These are phyloP conservation scores for Petunia hybrid DNA, from an alignment of 305 asterid species.

Conservation along the genomic window DNA sequence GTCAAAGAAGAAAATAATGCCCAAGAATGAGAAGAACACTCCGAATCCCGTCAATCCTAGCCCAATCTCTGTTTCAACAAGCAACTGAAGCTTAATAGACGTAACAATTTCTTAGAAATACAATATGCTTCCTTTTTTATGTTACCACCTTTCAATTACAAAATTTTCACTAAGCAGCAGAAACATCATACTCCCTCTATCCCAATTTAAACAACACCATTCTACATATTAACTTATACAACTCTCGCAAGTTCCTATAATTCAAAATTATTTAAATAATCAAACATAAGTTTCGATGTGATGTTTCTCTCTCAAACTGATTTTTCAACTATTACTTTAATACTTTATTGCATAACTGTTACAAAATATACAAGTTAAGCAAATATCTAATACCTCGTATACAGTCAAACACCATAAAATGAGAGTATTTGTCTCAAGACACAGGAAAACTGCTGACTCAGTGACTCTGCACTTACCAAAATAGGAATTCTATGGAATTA, in stretches of 20 bases:
- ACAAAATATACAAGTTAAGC: neutral
- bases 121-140: neutral
- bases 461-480: neutral
- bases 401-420: neutral
- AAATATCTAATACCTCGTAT: neutral
- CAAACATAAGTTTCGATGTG: slow-evolving; percentile 16
- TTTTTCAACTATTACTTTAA: neutral
- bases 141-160: neutral
- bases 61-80: slow-evolving; percentile 75
- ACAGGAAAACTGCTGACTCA: neutral
- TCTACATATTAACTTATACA: slow-evolving; percentile 10
- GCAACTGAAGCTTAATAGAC: slow-evolving; percentile 32
- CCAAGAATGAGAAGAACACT: slow-evolving; percentile 86
- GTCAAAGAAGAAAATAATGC: slow-evolving; percentile 90
- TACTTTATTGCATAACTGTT: neutral
- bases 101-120: slow-evolving; percentile 28
- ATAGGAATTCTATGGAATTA: slow-evolving; percentile 4
- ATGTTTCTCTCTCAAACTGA: neutral
- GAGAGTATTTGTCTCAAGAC: neutral
- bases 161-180: neutral
- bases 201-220: neutral
- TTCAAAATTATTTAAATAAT: neutral
- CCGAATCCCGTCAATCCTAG: slow-evolving; percentile 97
- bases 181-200: slow-evolving; percentile 16
- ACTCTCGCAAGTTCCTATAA: neutral